Evolutionary conservation across 805 yeast genomes (phyloP).

Genomic region (Saturnispora gosingensis): DNA sequence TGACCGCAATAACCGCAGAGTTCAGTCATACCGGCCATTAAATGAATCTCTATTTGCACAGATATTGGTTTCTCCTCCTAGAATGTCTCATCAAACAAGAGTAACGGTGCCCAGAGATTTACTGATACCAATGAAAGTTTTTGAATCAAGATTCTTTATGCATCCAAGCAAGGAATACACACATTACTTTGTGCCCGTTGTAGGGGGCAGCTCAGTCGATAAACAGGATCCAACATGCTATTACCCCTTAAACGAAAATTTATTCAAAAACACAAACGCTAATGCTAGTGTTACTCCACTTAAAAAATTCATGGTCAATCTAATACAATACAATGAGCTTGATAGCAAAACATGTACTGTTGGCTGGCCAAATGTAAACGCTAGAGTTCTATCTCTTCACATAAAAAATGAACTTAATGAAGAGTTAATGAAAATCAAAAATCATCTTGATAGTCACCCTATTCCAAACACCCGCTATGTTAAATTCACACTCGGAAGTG

Average conservation of each 20-base stretch:
- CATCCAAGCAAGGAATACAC: not conserved
- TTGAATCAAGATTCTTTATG: not conserved
- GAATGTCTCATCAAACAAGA: constrained; percentile 32
- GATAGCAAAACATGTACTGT: not conserved
- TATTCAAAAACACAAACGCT: not conserved
- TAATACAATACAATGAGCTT: not conserved
- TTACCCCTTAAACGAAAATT: not conserved
- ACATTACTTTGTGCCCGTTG: not conserved
- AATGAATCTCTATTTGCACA: constrained; percentile 31
- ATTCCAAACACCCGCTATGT: not conserved
- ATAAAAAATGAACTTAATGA: not conserved
- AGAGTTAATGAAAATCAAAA: not conserved
- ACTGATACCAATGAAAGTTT: constrained; percentile 27
- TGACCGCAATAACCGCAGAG: constrained; percentile 11
- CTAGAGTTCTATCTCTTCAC: not conserved
- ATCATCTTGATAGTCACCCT: not conserved
- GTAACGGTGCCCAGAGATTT: constrained; percentile 32
- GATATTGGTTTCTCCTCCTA: constrained; percentile 33
- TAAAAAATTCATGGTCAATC: not conserved
- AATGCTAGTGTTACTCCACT: not conserved
- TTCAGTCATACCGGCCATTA: constrained; percentile 19
- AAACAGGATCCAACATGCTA: not conserved
- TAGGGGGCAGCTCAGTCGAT: not conserved
- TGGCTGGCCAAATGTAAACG: constrained; percentile 3
- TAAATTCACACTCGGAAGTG: not conserved